These are phyloP conservation scores for Pythium insidiosum DNA, from an alignment of 352 stramenopile species.

Conservation along the genomic window DNA sequence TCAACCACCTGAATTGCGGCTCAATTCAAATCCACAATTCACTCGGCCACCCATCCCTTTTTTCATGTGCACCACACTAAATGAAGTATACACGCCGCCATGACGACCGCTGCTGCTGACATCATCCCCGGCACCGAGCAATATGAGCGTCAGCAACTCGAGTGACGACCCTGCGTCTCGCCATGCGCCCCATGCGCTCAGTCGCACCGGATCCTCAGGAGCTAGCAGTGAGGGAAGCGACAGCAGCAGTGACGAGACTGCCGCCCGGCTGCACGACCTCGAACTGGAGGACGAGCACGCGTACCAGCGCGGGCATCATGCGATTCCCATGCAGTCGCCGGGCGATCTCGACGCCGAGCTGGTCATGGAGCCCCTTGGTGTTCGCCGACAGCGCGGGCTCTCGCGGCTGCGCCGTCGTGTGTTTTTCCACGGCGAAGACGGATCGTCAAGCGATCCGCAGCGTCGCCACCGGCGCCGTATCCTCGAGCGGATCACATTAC, in stretches of 20 bases:
- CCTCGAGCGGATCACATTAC: conserved; percentile 48
- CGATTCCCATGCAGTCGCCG: conserved; percentile 63
- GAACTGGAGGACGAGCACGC: conserved; percentile 26
- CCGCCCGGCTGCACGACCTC: conserved; percentile 12
- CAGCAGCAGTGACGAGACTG: conserved; percentile 3
- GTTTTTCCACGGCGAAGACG: conserved; percentile 44
- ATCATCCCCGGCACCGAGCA: too few relatives aligned
- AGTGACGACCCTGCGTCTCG: too few relatives aligned
- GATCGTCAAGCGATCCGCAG: conserved; percentile 2
- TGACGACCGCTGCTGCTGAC: too few relatives aligned
- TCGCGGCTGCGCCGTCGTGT: conserved; percentile 27
- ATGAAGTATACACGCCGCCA: too few relatives aligned
- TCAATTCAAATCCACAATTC: too few relatives aligned
- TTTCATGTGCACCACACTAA: too few relatives aligned
- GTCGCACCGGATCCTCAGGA: background rate
- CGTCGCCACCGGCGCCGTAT: conserved; percentile 1
- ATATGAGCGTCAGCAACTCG: too few relatives aligned
- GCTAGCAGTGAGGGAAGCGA: conserved; percentile 1
- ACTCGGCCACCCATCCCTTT: too few relatives aligned
- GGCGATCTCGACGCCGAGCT: conserved; percentile 21
- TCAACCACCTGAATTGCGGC: too few relatives aligned
- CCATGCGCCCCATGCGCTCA: too few relatives aligned
- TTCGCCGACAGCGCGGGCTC: conserved; percentile 17
- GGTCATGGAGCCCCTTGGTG: background rate
- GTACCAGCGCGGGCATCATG: conserved; percentile 41